Base-by-base conservation (phyloP, 306 rosid species). In the Lathyrus tuberosus region DNA sequence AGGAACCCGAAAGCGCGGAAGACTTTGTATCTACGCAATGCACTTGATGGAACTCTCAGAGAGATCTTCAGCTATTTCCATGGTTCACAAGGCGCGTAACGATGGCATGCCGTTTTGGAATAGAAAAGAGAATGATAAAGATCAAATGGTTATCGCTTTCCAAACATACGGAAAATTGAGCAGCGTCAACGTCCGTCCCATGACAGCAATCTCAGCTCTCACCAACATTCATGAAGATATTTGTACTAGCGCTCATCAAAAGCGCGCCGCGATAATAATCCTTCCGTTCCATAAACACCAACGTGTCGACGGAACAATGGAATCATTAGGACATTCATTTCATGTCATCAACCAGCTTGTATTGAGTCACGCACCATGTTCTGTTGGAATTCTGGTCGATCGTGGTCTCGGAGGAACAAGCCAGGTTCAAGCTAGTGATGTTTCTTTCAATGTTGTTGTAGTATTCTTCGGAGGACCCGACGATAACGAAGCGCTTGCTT, bases 11-110 rank as follows among this genome's bases (percentile, higher is more conserved):
- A 86, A 79, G 74, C 15, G 62, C 3, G 96, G 88, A 10, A 83
- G 76, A 17, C 88, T 89, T 0, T 86, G 86, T n/a, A 62, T 86
- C 24, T 89, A 89, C 20, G 90, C 96, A 62, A 86, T 86, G 92
- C 96, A 89, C 65, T 72, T 89, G 42, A 89, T 89, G 92, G 96
- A 86, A 26, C 88, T 89, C 37, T 86, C 96, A 0, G 96, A 89
- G 70, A 73, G 96, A 64, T 80, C 96, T 37, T 89, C 96, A 4
- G 96, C 96, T 2, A 89, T 89, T 65, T 57, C 90, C 8, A 89
- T 89, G 92, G 92, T 81, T 35, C 92, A 89, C 64, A 89, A 86
- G 65, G 88, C 96, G 14, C 86, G 92, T 58, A 75, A 63, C 65
- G 78, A 89, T 13, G 96, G 90, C 65, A 77, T 86, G 40, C 96